Evolutionary conservation across 805 yeast species (phyloP).

Genomic region (Wickerhamomyces hampshirensis): DNA sequence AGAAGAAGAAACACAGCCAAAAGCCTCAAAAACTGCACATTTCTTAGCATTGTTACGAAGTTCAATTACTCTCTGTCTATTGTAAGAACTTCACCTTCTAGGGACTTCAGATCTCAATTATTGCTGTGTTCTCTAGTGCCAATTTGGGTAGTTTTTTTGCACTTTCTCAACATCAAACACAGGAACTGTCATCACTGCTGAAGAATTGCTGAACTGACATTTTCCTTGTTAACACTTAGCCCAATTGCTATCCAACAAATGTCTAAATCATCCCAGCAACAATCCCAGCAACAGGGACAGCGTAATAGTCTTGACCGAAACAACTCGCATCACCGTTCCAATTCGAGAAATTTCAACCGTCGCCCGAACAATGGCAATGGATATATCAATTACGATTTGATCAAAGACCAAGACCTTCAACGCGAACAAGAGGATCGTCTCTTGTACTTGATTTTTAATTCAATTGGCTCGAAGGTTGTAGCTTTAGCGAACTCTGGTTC

Average conservation of each 20-base stretch:
- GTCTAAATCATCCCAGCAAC: conserved; percentile 8
- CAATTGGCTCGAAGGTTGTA: conserved; percentile 53
- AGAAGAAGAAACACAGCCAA: too few species aligned
- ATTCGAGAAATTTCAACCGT: conserved; percentile 12
- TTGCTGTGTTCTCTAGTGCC: too few species aligned
- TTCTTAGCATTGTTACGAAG: too few species aligned
- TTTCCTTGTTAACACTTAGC: too few species aligned
- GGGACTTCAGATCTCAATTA: too few species aligned
- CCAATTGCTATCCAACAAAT: too few species aligned
- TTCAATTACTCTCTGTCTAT: too few species aligned
- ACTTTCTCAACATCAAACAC: not conserved
- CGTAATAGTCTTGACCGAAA: conserved; percentile 8
- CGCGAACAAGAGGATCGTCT: conserved; percentile 44
- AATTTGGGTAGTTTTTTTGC: too few species aligned
- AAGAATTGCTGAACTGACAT: too few species aligned
- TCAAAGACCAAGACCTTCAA: conserved; percentile 24
- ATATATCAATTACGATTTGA: conserved; percentile 1
- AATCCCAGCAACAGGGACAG: conserved; percentile 2
- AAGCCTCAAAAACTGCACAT: too few species aligned
- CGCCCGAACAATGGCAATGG: conserved; percentile 11
- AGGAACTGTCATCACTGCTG: not conserved
- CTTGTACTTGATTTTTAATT: conserved; percentile 46
- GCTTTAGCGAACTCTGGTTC: conserved; percentile 63
- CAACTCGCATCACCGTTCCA: conserved; percentile 13
- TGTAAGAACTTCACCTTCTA: too few species aligned